Evolutionary conservation across 2,329 filamentous ascomycete genomes (phyloP), one percentile per base, ranked within the genome.

Genomic region (Fusarium austroafricanum): DNA sequence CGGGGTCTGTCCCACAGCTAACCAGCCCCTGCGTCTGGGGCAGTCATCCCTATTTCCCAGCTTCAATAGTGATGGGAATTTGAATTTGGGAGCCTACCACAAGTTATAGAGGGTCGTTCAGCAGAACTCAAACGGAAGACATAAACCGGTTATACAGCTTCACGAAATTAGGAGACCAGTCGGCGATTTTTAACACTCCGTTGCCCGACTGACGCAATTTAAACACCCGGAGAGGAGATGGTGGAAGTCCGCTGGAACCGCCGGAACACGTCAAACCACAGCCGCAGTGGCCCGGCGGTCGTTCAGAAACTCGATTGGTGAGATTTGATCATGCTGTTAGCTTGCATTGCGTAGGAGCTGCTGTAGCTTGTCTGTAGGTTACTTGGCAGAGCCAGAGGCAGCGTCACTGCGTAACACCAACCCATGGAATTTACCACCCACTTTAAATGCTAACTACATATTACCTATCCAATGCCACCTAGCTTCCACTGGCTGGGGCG

Each of bases 1-100:
- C 56, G 61, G 55, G 63, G 55, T 31, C 45, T 55, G 67, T 73
- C 66, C 71, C 71, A 73, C 71, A 68, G 50, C 40, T 72, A 72
- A 73, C 73, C 52, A 73, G 68, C 71, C 71, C 71, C 71, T 73
- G 71, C 70, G 40, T 73, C 67, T 46, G 50, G 68, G 64, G 43
- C 55, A 61, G 37, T 53, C 49, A 37, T 47, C 46, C 59, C 57
- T 39, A 68, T 46, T 60, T 63, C 60, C 43, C 50, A 23, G 46
- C 33, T 35, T 60, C 20, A 12, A 62, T 47, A 23, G 17, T 15
- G 21, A 57, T 44, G 37, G 31, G 15, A 10, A 28, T 55, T 20
- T 37, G 26, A 12, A 40, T 46, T 20, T 58, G 11, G 14, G 28
- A 18, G 51, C n/a, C 46, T 28, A 46, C 10, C 8, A 18, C 17